Conservation (phyloP, 352 stramenopile species). For the Phytophthora parvispora region DNA sequence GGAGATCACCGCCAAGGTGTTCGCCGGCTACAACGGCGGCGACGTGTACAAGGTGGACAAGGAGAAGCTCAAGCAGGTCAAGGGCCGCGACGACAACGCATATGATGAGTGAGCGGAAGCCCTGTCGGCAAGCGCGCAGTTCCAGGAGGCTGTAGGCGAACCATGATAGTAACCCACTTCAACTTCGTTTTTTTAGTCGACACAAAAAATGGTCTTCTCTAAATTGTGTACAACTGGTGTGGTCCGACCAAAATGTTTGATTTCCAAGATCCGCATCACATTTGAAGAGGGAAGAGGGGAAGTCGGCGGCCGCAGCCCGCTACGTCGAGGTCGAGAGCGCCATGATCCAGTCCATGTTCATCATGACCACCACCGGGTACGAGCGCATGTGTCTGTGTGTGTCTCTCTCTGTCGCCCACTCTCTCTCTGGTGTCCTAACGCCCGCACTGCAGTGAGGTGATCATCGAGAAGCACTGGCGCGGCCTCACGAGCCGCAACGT, state of each 20-base stretch:
- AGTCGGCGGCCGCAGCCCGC: not conserved
- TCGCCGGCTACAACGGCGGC: conserved; percentile 89
- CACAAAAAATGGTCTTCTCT: conserved; percentile 7
- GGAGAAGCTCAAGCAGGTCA: conserved; percentile 94
- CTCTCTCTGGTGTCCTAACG: conserved; percentile 16
- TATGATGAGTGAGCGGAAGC: conserved; percentile 51
- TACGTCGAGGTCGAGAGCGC: not conserved
- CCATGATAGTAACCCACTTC: too few relatives aligned
- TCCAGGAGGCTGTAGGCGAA: too few relatives aligned
- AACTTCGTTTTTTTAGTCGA: conserved; percentile 9
- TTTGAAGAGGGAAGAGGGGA: not conserved
- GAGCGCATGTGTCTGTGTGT: conserved; percentile 14
- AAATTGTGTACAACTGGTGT: conserved; percentile 19
- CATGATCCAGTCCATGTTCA: conserved; percentile 99
- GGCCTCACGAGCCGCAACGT: conserved; percentile 95
- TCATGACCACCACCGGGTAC: conserved; percentile 95
- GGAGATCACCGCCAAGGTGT: conserved; percentile 99
- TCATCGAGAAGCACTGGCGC: conserved; percentile 99
- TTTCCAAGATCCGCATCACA: conserved; percentile 29
- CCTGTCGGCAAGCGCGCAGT: not conserved
- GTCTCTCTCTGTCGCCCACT: not conserved
- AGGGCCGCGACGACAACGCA: conserved; percentile 86
- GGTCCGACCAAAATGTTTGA: conserved; percentile 21
- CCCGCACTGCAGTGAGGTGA: conserved; percentile 86
- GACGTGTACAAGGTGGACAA: conserved; percentile 95